A percentile compares a stretch with the other conserved stretches of the same genome.
These are phyloP conservation scores for Dactylellina drechsleri DNA, from an alignment of 2,329 filamentous ascomycete genomes.

Conservation along the genomic window DNA sequence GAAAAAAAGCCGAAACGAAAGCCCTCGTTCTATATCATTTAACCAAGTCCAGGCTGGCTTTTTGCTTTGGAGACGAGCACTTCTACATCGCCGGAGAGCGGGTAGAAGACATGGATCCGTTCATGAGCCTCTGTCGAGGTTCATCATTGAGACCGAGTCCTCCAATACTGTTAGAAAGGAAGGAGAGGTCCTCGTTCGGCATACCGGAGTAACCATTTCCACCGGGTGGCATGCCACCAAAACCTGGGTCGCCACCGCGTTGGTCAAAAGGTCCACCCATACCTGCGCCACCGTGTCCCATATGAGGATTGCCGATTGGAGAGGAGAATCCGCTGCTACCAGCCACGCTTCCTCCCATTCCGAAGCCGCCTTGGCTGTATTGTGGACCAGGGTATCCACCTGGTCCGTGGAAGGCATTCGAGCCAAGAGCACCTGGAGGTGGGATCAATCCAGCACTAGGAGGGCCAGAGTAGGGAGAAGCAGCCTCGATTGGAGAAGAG, in stretches of 20 bases:
- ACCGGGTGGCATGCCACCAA: slow-evolving; percentile 41
- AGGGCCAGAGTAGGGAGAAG: slow-evolving; percentile 80
- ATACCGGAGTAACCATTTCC: slow-evolving; percentile 46
- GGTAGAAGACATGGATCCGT: slow-evolving; percentile 46
- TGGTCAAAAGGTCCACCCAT: slow-evolving; percentile 51
- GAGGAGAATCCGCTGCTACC: slow-evolving; percentile 53
- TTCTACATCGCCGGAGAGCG: slow-evolving; percentile 53
- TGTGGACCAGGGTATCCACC: slow-evolving; percentile 49
- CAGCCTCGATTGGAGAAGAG: slow-evolving; percentile 86
- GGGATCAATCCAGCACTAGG: slow-evolving; percentile 75
- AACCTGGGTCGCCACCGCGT: slow-evolving; percentile 40
- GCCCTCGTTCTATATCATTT: too few relatives aligned
- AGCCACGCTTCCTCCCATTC: slow-evolving; percentile 52
- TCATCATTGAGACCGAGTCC: slow-evolving; percentile 49
- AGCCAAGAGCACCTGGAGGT: slow-evolving; percentile 74
- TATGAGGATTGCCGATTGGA: slow-evolving; percentile 47
- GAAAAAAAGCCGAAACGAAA: too few relatives aligned
- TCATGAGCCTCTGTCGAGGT: slow-evolving; percentile 50
- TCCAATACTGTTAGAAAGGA: slow-evolving; percentile 48
- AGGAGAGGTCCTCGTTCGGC: slow-evolving; percentile 46
- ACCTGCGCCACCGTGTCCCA: slow-evolving; percentile 38
- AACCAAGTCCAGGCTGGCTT: too few relatives aligned
- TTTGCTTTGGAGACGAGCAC: neutral
- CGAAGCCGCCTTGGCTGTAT: slow-evolving; percentile 43
- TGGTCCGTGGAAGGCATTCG: slow-evolving; percentile 70